Base-by-base conservation (phyloP, 768 basidiomycete species). In the Pleurotus ostreatus region DNA sequence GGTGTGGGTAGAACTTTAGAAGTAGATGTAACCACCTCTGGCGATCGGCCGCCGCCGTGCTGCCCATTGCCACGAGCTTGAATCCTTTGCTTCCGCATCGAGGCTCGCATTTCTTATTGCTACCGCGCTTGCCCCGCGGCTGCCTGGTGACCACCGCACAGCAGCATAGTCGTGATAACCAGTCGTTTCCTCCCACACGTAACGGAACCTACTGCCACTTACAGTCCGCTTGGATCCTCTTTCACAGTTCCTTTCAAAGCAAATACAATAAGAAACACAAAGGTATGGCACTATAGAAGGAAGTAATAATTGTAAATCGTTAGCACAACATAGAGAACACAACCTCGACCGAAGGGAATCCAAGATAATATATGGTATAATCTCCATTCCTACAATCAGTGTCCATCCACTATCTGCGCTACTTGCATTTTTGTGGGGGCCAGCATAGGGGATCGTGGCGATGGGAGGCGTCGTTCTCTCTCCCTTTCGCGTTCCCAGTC, bases 341-440 rank as follows among this genome's bases (percentile, higher is more conserved):
- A 46, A 13, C 26, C 13, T 30, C 39, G 38, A 16, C 40, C n/a
- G 43, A 25, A 25, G 23, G 23, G 16, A 38, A 55, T 25, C 37
- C 40, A 55, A 55, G 40, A 46, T 39, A 30, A 20, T 18, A 20
- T 40, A 53, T 53, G n/a, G 26, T 53, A 30, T 53, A 40, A 26
- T 12, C 18, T 40, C 18, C 37, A 53, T 53, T 9, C 39, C 18
- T 34, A 20, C 37, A 55, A 46, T 61, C 56, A 76, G 57, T 66
- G 71, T 12, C 74, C 73, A 59, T 75, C 75, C 34, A 73, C 67
- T 60, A 74, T 71, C 61, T 76, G 74, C 6, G 75, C 72, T 16
- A 78, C 65, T 57, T 70, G 71, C 68, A 79, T 71, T 58, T 78
- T 80, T 13, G 76, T 69, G 30, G 71, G 66, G 18, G 68, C 67